Evolutionary conservation across 305 asterid species (phyloP), one percentile per base, ranked within the genome.

Genomic region (Fraxinus latifolia): DNA sequence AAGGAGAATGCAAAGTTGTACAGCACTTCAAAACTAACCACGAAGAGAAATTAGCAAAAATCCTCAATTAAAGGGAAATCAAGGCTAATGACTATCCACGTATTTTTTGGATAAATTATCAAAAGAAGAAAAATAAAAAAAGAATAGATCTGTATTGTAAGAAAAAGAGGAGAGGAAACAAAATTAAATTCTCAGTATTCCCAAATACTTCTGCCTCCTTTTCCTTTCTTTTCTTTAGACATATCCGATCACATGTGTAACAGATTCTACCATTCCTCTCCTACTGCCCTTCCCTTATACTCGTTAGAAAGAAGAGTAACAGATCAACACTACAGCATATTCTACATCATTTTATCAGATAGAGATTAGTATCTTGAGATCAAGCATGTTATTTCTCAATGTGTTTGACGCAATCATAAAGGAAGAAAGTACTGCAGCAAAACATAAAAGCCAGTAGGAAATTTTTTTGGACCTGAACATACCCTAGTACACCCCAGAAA

Each of bases 401-500:
- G 58, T 17, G 74, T 79, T 79, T 67, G 11, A 77, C 42, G 15
- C 42, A 23, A 9, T 34, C n/a, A 71, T 44, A 31, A 78, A 70
- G 74, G 80, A 23, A 1, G 33, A 25, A 65, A 65, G 77, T 36
- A 55, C 21, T 7, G 73, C 73, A 74, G 84, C 29, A 80, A 80
- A 50, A 14, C 74, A 58, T 5, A 60, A 78, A 72, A 79, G 29
- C 27, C 72, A 78, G 83, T 39, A 82, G 78, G 81, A 80, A 44
- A 83, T 7, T 25, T 71, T 47, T 81, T 62, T 23, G 76, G 74
- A 77, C 58, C 31, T 50, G 33, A 80, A 86, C 95, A 82, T 93
- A 94, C 99, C 99, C 97, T 14, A 92, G 85, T 31, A 94, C 83
- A 67, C 99, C 99, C 98, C 99, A 91, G 86, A 94, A 96, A 70